Conservation (phyloP, 2,329 filamentous ascomycete genomes). For the Pseudogymnoascus sp. region DNA sequence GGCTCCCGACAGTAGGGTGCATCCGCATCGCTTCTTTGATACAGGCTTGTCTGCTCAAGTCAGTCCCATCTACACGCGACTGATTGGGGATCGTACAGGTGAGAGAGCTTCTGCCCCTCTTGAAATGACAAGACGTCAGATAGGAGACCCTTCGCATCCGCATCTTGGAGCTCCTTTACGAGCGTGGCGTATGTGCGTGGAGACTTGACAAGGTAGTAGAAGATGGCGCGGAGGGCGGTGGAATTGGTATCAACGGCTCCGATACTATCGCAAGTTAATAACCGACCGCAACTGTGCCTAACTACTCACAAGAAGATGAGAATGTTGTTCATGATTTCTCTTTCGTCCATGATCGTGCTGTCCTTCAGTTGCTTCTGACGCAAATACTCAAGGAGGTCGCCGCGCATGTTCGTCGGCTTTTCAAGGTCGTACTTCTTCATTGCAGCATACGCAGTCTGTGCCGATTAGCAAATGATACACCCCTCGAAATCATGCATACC, state of each 20-base stretch:
- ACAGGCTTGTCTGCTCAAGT: conserved; percentile 4
- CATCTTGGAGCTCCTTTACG: conserved; percentile 11
- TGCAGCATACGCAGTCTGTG: background rate
- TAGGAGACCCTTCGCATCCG: conserved; percentile 4
- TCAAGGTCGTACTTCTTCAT: background rate
- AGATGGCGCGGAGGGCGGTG: conserved; percentile 12
- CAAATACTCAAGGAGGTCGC: background rate
- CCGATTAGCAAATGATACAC: background rate
- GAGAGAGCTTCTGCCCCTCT: conserved; percentile 9
- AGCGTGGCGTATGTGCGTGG: conserved; percentile 11
- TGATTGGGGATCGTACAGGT: conserved; percentile 12
- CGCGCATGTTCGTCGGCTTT: background rate
- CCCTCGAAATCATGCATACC: background rate
- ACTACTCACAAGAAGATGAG: background rate
- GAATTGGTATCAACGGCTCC: conserved; percentile 17
- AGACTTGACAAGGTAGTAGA: conserved; percentile 16
- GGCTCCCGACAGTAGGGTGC: conserved; percentile 8
- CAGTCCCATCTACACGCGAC: no score
- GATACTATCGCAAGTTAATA: background rate
- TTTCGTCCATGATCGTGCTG: background rate
- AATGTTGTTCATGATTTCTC: background rate
- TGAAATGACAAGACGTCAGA: conserved; percentile 8
- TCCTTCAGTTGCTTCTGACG: background rate
- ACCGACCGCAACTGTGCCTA: no score
- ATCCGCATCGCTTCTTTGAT: conserved; percentile 12